These are phyloP conservation scores for Aaosphaeria pasadenensis DNA, from an alignment of 2,329 filamentous ascomycete genomes.

Conservation along the genomic window DNA sequence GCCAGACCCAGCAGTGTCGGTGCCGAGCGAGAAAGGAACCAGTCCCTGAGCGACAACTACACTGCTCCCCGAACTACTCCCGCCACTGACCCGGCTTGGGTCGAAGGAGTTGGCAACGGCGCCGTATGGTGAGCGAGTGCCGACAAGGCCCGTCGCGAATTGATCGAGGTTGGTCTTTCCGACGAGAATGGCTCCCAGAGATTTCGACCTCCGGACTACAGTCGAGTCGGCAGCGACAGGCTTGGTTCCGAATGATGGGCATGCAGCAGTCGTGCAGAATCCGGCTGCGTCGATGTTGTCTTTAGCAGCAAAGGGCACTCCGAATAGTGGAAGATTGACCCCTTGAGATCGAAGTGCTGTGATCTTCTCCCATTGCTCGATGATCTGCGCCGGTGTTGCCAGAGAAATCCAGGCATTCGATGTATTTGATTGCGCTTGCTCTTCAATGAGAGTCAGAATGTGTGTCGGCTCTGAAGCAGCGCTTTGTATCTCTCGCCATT, in stretches of 20 bases:
- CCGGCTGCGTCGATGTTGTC: constrained; percentile 55
- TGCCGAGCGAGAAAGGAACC: constrained; percentile 56
- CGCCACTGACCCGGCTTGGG: constrained; percentile 52
- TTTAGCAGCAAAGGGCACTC: constrained; percentile 57
- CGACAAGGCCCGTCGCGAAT: constrained; percentile 59
- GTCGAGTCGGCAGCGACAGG: constrained; percentile 46
- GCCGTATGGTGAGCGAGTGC: constrained; percentile 58
- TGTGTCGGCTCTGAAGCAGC: too few species aligned
- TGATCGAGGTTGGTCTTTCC: constrained; percentile 63
- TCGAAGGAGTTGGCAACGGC: constrained; percentile 53
- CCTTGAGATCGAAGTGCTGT: too few species aligned
- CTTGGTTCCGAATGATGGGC: constrained; percentile 47
- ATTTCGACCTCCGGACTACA: constrained; percentile 50
- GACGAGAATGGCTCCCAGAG: constrained; percentile 56
- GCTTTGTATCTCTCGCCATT: too few species aligned
- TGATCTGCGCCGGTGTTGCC: too few species aligned
- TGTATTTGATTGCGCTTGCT: too few species aligned
- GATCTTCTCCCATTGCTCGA: too few species aligned
- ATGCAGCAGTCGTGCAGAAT: constrained; percentile 51
- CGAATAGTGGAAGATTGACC: constrained; percentile 46
- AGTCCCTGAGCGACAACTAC: constrained; percentile 54
- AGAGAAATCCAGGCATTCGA: too few species aligned
- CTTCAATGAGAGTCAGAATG: too few species aligned
- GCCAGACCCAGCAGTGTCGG: constrained; percentile 55
- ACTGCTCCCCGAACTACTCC: constrained; percentile 56